Percentiles rank a stretch among this genome's conserved stretches.
Conservation (phyloP, 1,284 basidiomycete genomes). For the Cutaneotrichosporon mucoides region DNA sequence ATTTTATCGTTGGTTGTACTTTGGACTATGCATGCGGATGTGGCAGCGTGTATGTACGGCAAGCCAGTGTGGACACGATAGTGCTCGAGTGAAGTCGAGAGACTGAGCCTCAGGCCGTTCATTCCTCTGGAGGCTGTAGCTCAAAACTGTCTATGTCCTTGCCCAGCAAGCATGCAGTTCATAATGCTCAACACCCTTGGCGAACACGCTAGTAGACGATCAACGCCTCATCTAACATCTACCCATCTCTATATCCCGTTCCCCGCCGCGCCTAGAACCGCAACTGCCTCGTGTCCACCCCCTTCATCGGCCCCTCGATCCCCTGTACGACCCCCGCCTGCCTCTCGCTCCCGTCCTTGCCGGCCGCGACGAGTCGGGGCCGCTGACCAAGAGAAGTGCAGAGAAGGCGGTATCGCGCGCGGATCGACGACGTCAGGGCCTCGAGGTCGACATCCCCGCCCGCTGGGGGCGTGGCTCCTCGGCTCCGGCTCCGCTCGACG, state of each 20-base stretch:
- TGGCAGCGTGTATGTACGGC: neutral
- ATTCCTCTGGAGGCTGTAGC: too few relatives aligned
- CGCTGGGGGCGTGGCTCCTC: too few relatives aligned
- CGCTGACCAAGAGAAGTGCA: slow-evolving; percentile 77
- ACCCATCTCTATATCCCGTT: neutral
- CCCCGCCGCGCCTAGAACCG: slow-evolving; percentile 24
- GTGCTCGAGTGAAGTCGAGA: too few relatives aligned
- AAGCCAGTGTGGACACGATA: too few relatives aligned
- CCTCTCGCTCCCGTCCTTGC: slow-evolving; percentile 10
- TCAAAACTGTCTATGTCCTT: too few relatives aligned
- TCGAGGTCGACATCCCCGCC: slow-evolving; percentile 54
- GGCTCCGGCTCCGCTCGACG: too few relatives aligned
- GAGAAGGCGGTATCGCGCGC: slow-evolving; percentile 79
- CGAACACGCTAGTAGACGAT: too few relatives aligned
- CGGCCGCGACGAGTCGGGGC: slow-evolving; percentile 51
- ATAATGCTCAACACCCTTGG: too few relatives aligned
- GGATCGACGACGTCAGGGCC: slow-evolving; percentile 73
- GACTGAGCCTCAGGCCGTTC: too few relatives aligned
- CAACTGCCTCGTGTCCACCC: slow-evolving; percentile 44
- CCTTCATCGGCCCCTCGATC: slow-evolving; percentile 47
- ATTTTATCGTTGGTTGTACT: neutral
- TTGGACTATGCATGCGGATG: slow-evolving; percentile 1
- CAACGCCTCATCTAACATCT: too few relatives aligned
- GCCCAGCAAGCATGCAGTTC: too few relatives aligned
- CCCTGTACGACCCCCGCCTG: slow-evolving; percentile 30